Evolutionary conservation across 2,329 filamentous ascomycete species (phyloP).

Genomic region (Neurospora sp.): DNA sequence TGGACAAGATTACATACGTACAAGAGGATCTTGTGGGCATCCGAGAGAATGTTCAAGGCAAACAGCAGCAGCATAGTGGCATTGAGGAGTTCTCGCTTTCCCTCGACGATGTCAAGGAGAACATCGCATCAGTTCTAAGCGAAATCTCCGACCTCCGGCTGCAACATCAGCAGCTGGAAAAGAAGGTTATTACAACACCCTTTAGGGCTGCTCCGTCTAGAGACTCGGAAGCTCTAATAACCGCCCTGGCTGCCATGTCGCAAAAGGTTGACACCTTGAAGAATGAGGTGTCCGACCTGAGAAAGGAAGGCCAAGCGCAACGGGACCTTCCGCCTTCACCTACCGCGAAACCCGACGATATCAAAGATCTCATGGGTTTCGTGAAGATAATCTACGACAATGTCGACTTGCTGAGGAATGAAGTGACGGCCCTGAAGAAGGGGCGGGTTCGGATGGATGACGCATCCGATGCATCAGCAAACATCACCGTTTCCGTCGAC

Average conservation of each 20-base stretch:
- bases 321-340: neutral
- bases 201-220: neutral
- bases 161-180: neutral
- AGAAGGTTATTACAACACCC: neutral
- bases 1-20: neutral
- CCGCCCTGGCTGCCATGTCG: neutral
- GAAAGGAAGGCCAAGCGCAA: neutral
- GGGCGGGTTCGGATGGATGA: neutral
- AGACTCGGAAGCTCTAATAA: neutral
- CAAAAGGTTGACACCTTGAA: constrained; percentile 2
- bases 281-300: constrained; percentile 8
- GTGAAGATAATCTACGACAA: neutral
- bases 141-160: neutral
- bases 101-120: neutral
- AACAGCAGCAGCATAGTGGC: neutral
- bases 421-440: neutral
- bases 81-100: neutral
- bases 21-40: neutral
- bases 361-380: neutral
- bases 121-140: neutral
- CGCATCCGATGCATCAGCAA: neutral
- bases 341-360: neutral
- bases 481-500: neutral
- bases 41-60: neutral
- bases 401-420: neutral